Evolutionary conservation across 305 asterid genomes (phyloP).

Genomic region (Rubia balearica): DNA sequence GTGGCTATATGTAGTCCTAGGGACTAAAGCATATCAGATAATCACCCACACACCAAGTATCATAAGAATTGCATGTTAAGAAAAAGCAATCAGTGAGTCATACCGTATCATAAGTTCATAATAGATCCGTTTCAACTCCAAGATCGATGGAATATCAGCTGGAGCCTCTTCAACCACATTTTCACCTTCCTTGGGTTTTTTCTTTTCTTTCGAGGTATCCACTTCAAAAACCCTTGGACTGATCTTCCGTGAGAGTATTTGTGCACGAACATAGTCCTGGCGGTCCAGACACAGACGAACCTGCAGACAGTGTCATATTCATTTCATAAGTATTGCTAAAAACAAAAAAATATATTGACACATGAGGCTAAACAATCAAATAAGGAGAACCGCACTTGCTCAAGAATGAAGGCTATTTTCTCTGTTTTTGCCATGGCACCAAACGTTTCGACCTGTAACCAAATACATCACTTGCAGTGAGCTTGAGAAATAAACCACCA

Average conservation of each 20-base stretch:
- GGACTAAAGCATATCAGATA: background rate
- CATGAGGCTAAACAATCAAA: conserved; percentile 6
- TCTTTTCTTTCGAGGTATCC: conserved; percentile 80
- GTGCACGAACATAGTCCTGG: conserved; percentile 92
- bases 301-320: conserved; percentile 30
- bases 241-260: conserved; percentile 88
- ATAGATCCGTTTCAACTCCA: conserved; percentile 80
- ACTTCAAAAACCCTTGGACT: conserved; percentile 92
- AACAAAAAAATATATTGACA: conserved; percentile 1
- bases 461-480: conserved; percentile 12
- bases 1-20: background rate
- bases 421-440: conserved; percentile 99
- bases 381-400: conserved; percentile 46
- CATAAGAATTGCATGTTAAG: background rate
- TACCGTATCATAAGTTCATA: conserved; percentile 88
- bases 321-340: conserved; percentile 17
- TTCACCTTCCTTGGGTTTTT: conserved; percentile 84
- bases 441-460: conserved; percentile 81
- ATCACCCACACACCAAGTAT: background rate
- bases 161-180: conserved; percentile 80
- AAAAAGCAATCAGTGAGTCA: background rate
- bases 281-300: conserved; percentile 92
- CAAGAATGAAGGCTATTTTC: conserved; percentile 90
- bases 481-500: background rate
- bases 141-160: conserved; percentile 79